Evolutionary conservation across 768 basidiomycete species (phyloP).

Genomic region (Tylopilus plumbeoviolaceoides): DNA sequence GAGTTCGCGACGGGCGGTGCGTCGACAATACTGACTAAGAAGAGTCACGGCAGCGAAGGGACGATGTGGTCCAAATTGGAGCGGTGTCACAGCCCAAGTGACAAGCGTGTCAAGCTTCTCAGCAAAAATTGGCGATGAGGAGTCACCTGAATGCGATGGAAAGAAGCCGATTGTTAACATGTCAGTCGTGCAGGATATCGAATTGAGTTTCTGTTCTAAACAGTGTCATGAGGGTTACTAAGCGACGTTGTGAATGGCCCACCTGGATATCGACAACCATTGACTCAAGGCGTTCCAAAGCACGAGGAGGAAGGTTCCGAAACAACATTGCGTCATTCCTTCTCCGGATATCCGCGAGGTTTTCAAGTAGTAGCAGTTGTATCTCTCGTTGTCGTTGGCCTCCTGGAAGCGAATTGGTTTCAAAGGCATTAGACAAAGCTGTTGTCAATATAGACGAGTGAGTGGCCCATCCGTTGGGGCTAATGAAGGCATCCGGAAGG

Average conservation of each 20-base stretch:
- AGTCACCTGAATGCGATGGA: slow-evolving; percentile 34
- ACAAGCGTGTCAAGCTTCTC: slow-evolving; percentile 71
- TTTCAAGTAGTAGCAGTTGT: slow-evolving; percentile 48
- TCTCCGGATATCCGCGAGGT: slow-evolving; percentile 64
- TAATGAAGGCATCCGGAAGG: slow-evolving; percentile 71
- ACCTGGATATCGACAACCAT: slow-evolving; percentile 56
- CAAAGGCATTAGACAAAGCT: slow-evolving; percentile 40
- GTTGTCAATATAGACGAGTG: slow-evolving; percentile 39
- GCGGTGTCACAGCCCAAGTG: slow-evolving; percentile 75
- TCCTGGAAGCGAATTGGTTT: slow-evolving; percentile 13
- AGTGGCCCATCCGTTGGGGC: slow-evolving; percentile 61
- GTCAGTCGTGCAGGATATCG: slow-evolving; percentile 63
- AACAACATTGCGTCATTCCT: slow-evolving; percentile 84
- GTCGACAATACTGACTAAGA: slow-evolving; percentile 58
- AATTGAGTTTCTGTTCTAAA: slow-evolving; percentile 62
- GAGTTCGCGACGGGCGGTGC: slow-evolving; percentile 60
- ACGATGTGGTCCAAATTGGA: slow-evolving; percentile 81
- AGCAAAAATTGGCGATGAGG: slow-evolving; percentile 44
- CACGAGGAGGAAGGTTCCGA: slow-evolving; percentile 57
- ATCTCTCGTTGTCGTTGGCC: slow-evolving; percentile 39
- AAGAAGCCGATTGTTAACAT: slow-evolving; percentile 59
- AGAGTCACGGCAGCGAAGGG: slow-evolving; percentile 72
- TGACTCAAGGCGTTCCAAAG: slow-evolving; percentile 55
- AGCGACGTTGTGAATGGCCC: not conserved
- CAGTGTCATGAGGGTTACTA: not conserved